These are phyloP conservation scores for Apophysomyces ossiformis DNA, from an alignment of 371 early-diverging fungal species.

Conservation along the genomic window DNA sequence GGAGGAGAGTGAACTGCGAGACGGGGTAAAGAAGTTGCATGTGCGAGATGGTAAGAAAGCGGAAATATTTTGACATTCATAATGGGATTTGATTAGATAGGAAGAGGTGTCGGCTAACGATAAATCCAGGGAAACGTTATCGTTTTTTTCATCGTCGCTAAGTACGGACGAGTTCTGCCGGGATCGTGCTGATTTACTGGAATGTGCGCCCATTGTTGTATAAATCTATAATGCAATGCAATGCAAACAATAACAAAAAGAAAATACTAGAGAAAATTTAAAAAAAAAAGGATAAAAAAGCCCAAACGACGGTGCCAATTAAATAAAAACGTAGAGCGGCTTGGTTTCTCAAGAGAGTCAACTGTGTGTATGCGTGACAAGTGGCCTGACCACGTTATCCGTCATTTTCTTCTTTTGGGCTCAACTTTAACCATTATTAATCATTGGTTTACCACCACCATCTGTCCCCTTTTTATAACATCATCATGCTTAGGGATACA, in stretches of 20 bases:
- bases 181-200: constrained; percentile 7
- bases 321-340: constrained; percentile 3
- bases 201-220: constrained; percentile 10
- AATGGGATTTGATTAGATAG: constrained; percentile 6
- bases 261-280: neutral
- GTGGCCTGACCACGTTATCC: constrained; percentile 8
- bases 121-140: neutral
- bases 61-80: constrained; percentile 2
- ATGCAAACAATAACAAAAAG: constrained; percentile 8
- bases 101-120: neutral
- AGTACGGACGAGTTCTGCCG: neutral
- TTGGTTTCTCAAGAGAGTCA: constrained; percentile 7
- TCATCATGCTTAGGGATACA: no score
- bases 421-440: constrained; percentile 1
- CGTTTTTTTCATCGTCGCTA: neutral
- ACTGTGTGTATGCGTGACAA: constrained; percentile 10
- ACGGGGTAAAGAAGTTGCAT: neutral
- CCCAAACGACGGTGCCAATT: constrained; percentile 2
- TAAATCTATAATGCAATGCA: constrained; percentile 5
- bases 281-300: neutral
- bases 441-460: no score
- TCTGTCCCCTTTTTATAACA: no score
- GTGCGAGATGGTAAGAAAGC: neutral
- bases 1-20: neutral
- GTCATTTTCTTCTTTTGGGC: neutral